Base-by-base conservation (phyloP, 352 stramenopile species). In the Pythium pyrilobum region DNA sequence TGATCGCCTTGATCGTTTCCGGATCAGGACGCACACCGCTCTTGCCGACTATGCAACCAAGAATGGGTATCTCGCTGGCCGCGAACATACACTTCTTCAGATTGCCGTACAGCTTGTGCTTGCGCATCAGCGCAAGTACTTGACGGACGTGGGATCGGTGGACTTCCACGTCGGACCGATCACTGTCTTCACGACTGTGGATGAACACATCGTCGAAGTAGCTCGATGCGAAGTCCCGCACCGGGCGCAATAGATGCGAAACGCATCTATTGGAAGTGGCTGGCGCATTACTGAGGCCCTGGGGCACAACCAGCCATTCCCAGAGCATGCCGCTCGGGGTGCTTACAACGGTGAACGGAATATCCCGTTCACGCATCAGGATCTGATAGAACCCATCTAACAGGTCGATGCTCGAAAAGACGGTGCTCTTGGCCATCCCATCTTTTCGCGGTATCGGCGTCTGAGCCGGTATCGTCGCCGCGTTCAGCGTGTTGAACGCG, bases 151-250 rank as follows among this genome's bases (percentile, higher is more conserved):
- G 53, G 16, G 40, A 36, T 24, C 25, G 28, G 32, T 66, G 59
- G 21, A 53, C 41, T 1, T 67, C 36, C 32, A 64, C 16, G 11
- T 66, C 44, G n/a, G n/a, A n/a, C n/a, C n/a, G n/a, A n/a, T n/a
- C n/a, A n/a, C n/a, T n/a, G 42, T 45, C 38, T 45, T 55, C 13
- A n/a, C 52, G 24, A 42, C 45, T 62, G 27, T 62, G 59, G 25
- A 69, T 25, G 54, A 59, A 72, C 21, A 69, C 33, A 39, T 72
- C 64, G 46, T 72, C 59, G 25, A 69, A 68, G 29, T 72, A 72
- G 24, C 34, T 54, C 5, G 24, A 48, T 43, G 56, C 41, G 37
- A 59, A 60, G 0, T 27, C 54, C 28, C 45, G 48, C 23, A 62
- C 21, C 9, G 37, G 34, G 1, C 52, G 20, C n/a, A 71, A 45